Conservation (phyloP, 2,329 filamentous ascomycete species). For the Colletotrichum sp. region DNA sequence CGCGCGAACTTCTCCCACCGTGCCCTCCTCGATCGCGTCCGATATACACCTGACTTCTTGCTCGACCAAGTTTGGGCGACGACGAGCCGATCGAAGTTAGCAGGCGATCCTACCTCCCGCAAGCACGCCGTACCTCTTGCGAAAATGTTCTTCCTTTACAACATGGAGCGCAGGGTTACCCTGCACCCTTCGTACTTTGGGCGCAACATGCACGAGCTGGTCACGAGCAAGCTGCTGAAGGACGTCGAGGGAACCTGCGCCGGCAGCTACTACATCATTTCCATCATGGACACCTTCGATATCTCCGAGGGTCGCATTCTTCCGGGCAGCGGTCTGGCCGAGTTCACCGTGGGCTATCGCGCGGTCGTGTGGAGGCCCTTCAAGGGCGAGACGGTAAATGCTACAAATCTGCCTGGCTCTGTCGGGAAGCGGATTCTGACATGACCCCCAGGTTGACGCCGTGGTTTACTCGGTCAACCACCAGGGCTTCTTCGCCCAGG, state of each 20-base stretch:
- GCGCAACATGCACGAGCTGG: constrained; percentile 88
- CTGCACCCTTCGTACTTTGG: constrained; percentile 98
- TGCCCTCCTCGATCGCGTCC: background rate
- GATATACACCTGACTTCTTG: background rate
- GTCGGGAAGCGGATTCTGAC: constrained; percentile 22
- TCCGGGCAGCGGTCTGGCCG: constrained; percentile 87
- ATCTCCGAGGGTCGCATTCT: constrained; percentile 93
- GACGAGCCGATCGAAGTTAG: background rate
- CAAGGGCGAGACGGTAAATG: constrained; percentile 92
- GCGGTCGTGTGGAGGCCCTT: constrained; percentile 98
- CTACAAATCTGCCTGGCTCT: constrained; percentile 16
- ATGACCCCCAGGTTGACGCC: constrained; percentile 77
- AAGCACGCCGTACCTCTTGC: constrained; percentile 9
- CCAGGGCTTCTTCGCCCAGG: constrained; percentile 88
- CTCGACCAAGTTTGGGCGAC: background rate
- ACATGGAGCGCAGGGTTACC: constrained; percentile 92
- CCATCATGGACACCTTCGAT: constrained; percentile 95
- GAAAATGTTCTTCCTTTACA: constrained; percentile 97
- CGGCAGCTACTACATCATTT: constrained; percentile 96
- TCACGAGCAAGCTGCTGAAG: constrained; percentile 86
- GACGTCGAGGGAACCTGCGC: constrained; percentile 96
- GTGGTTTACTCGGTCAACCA: constrained; percentile 91
- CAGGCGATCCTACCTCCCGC: background rate
- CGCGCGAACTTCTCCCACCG: background rate
- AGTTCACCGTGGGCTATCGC: constrained; percentile 94